A percentile compares a stretch with the other conserved stretches of the same genome.
Conservation (phyloP, 305 asterid genomes). For the Stenogyne calaminthoides region DNA sequence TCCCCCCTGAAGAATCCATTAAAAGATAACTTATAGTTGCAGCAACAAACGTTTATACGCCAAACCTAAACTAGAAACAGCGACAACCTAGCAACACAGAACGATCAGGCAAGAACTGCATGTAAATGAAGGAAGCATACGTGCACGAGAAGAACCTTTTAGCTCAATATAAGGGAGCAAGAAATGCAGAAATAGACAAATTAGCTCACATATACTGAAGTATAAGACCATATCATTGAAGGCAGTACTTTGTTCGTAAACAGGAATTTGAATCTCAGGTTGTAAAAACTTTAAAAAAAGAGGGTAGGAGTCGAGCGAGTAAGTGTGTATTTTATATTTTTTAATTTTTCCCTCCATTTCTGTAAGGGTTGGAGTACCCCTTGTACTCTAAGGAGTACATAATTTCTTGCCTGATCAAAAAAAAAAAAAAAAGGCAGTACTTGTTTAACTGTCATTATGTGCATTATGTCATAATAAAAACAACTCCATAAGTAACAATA, state of each 20-base stretch:
- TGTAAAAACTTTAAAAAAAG: too few species aligned
- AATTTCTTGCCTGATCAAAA: too few species aligned
- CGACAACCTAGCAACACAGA: not conserved
- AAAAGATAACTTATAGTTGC: conserved; percentile 19
- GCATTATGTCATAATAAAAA: not conserved
- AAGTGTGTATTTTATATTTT: too few species aligned
- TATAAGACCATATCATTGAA: not conserved
- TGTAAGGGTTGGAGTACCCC: too few species aligned
- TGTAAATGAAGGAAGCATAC: conserved; percentile 15
- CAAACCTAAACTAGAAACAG: conserved; percentile 12
- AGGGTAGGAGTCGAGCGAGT: too few species aligned
- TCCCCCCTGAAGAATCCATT: conserved; percentile 74
- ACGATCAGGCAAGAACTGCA: conserved; percentile 9
- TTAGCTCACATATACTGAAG: not conserved
- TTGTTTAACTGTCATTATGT: conserved; percentile 11
- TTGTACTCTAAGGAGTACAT: too few species aligned
- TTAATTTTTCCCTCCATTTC: too few species aligned
- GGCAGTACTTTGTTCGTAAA: not conserved
- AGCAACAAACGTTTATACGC: conserved; percentile 19
- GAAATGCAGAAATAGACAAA: not conserved
- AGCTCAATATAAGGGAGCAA: conserved; percentile 5
- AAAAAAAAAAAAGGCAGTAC: not conserved
- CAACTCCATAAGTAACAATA: not conserved
- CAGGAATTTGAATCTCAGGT: too few species aligned
- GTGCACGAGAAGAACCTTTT: conserved; percentile 7